Conservation (phyloP, 2,329 filamentous ascomycete genomes). For the Dactylellina sp. region DNA sequence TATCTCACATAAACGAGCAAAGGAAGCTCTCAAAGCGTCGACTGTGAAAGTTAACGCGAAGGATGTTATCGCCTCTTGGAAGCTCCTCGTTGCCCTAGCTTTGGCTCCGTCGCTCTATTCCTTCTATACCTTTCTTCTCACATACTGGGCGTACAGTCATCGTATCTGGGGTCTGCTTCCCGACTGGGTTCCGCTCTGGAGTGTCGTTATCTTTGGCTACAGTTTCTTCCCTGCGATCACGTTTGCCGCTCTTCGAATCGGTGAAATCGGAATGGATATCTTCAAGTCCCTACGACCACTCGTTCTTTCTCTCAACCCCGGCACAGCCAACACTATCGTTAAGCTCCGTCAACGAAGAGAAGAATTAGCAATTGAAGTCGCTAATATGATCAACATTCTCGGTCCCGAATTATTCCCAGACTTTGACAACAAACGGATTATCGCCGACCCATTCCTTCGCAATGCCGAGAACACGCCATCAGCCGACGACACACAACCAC, state of each 20-base stretch:
- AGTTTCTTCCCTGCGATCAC: conserved; percentile 87
- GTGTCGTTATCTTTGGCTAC: conserved; percentile 79
- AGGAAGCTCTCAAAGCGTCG: conserved; percentile 83
- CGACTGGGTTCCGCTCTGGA: conserved; percentile 81
- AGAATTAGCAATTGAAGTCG: conserved; percentile 82
- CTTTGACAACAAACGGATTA: conserved; percentile 77
- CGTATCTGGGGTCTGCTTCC: conserved; percentile 85
- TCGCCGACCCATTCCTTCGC: conserved; percentile 66
- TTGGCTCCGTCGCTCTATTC: conserved; percentile 85
- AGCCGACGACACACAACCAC: conserved; percentile 62
- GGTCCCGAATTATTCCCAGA: conserved; percentile 98
- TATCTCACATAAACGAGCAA: conserved; percentile 84
- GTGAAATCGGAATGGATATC: conserved; percentile 99
- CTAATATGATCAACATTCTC: conserved; percentile 91
- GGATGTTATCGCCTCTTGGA: conserved; percentile 95
- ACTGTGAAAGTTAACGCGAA: conserved; percentile 88
- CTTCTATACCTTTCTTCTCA: conserved; percentile 79
- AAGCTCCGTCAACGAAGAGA: conserved; percentile 79
- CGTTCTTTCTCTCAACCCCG: conserved; percentile 84
- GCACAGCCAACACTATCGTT: conserved; percentile 83
- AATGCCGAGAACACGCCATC: conserved; percentile 59
- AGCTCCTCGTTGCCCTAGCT: conserved; percentile 86
- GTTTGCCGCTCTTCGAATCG: conserved; percentile 91
- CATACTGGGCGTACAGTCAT: conserved; percentile 82
- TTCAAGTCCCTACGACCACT: conserved; percentile 92